Evolutionary conservation across 2,329 filamentous ascomycete genomes (phyloP).

Genomic region (Capronia coronata): DNA sequence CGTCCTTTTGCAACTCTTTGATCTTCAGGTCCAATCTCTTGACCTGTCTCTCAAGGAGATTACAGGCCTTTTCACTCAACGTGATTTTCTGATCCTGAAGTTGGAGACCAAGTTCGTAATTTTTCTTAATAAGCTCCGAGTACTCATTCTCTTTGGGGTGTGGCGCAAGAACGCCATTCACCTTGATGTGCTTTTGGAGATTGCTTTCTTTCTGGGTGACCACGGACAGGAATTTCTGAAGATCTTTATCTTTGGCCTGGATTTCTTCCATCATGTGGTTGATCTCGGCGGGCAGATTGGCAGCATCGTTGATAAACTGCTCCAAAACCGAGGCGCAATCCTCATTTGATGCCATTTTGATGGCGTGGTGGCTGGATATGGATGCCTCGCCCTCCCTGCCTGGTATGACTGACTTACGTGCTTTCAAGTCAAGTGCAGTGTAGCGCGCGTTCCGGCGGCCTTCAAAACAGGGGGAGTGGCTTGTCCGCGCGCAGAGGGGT

Average conservation of each 20-base stretch:
- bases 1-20: slow-evolving; percentile 53
- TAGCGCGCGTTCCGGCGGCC: too few relatives aligned
- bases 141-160: slow-evolving; percentile 61
- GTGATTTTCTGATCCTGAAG: slow-evolving; percentile 58
- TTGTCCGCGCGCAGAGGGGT: too few relatives aligned
- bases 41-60: slow-evolving; percentile 57
- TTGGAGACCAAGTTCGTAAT: slow-evolving; percentile 51
- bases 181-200: slow-evolving; percentile 60
- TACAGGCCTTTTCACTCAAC: slow-evolving; percentile 54
- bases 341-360: slow-evolving; percentile 46
- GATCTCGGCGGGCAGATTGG: slow-evolving; percentile 58
- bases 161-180: slow-evolving; percentile 54
- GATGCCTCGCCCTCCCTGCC: not conserved
- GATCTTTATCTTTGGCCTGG: slow-evolving; percentile 56
- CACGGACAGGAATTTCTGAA: slow-evolving; percentile 51
- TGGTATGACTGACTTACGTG: not conserved
- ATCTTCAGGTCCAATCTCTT: slow-evolving; percentile 58
- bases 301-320: slow-evolving; percentile 59
- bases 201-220: slow-evolving; percentile 55
- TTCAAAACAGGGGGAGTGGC: too few relatives aligned
- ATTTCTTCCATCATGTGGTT: slow-evolving; percentile 62
- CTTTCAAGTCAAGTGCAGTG: too few relatives aligned
- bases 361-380: not conserved
- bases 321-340: slow-evolving; percentile 59
- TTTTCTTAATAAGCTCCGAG: slow-evolving; percentile 50